These are phyloP conservation scores for Puccinia polysora DNA, from an alignment of 1,284 basidiomycete genomes.

Conservation along the genomic window DNA sequence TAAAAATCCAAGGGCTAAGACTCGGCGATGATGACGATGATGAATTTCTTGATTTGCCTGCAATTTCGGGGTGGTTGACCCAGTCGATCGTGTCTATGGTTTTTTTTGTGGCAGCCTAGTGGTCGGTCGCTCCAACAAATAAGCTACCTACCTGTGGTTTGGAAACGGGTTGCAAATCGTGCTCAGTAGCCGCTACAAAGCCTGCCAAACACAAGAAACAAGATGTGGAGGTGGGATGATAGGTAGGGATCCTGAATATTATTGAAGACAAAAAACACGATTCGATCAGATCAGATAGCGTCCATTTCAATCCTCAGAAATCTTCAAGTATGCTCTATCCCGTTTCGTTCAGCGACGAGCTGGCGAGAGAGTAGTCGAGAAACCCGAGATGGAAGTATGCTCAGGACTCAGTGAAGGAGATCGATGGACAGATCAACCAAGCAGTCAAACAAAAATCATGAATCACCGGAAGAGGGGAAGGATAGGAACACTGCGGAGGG, in stretches of 20 bases:
- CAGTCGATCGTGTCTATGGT: constrained; percentile 27
- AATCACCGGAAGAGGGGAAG: constrained; percentile 29
- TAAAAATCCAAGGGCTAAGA: constrained; percentile 1
- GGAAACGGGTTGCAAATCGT: constrained; percentile 15
- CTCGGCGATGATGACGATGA: background rate
- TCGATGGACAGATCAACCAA: constrained; percentile 35
- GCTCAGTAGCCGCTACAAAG: constrained; percentile 11
- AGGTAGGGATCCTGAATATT: constrained; percentile 30
- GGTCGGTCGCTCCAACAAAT: constrained; percentile 22
- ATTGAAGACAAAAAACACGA: constrained; percentile 22
- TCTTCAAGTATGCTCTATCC: background rate
- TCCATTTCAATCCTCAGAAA: constrained; percentile 3
- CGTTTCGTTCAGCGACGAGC: constrained; percentile 7
- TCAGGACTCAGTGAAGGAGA: background rate
- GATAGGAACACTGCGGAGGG: background rate
- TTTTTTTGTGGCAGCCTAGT: constrained; percentile 23
- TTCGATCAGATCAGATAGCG: constrained; percentile 24
- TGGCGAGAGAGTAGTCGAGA: background rate
- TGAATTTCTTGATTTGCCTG: constrained; percentile 27
- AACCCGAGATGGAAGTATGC: constrained; percentile 8
- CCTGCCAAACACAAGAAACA: constrained; percentile 26
- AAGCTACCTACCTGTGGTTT: background rate
- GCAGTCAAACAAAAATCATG: constrained; percentile 24
- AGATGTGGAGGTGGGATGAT: constrained; percentile 18
- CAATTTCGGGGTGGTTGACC: constrained; percentile 19